Conservation (phyloP, 192 early-diverging fungal species). For the Linnemannia exigua region DNA sequence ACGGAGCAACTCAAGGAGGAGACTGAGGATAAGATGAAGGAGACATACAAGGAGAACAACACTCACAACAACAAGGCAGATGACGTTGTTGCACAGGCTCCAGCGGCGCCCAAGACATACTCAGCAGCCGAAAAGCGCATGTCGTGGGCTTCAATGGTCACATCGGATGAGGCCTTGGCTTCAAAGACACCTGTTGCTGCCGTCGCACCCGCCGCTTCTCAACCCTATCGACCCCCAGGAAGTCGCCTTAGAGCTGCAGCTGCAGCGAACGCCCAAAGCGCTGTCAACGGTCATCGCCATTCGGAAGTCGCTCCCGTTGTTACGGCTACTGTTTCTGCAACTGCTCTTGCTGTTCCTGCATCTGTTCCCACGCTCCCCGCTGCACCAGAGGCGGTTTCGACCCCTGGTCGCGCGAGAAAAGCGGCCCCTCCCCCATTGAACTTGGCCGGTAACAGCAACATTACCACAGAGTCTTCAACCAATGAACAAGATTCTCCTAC, state of each 20-base stretch:
- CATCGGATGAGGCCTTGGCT: slow-evolving; percentile 27
- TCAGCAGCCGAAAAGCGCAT: slow-evolving; percentile 41
- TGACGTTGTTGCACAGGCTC: neutral
- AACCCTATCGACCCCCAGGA: slow-evolving; percentile 49
- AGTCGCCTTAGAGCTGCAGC: slow-evolving; percentile 34
- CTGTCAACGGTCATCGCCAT: slow-evolving; percentile 5
- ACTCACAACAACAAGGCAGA: neutral
- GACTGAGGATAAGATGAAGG: neutral
- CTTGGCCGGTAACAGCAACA: slow-evolving; percentile 21
- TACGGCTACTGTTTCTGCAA: neutral
- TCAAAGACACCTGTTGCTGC: neutral
- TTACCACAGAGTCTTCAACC: neutral
- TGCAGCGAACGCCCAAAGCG: neutral
- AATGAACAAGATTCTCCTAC: slow-evolving; percentile 25
- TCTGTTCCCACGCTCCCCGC: neutral
- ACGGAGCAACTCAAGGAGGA: slow-evolving; percentile 14
- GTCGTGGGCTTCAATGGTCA: slow-evolving; percentile 52
- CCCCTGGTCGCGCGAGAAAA: slow-evolving; percentile 22
- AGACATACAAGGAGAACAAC: neutral
- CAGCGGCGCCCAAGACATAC: neutral
- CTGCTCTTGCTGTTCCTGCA: neutral
- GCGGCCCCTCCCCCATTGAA: slow-evolving; percentile 38
- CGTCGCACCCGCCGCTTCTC: slow-evolving; percentile 11
- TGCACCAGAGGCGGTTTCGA: neutral
- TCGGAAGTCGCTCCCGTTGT: neutral